These are phyloP conservation scores for Pascua sp. DNA, from an alignment of 1,284 basidiomycete species.

Conservation along the genomic window DNA sequence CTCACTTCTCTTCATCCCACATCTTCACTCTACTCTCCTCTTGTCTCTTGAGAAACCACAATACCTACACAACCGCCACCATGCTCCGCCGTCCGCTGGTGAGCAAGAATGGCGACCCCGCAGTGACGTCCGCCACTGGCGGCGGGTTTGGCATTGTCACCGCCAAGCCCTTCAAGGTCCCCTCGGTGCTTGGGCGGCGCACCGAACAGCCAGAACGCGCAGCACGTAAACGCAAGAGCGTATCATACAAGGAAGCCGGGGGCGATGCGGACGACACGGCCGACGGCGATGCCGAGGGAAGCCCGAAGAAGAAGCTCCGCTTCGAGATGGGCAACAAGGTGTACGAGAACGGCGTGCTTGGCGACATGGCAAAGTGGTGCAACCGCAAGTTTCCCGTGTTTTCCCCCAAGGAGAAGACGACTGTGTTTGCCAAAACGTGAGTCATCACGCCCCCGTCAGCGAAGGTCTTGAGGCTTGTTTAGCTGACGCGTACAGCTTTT, in stretches of 20 bases:
- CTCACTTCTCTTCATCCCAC: not conserved
- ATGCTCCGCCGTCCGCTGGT: conserved; percentile 37
- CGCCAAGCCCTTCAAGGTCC: conserved; percentile 71
- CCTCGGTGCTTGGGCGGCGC: conserved; percentile 52
- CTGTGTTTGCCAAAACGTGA: conserved; percentile 55
- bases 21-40: not conserved
- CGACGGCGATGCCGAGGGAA: conserved; percentile 53
- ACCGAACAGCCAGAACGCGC: conserved; percentile 62
- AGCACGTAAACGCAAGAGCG: conserved; percentile 72
- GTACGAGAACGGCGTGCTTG: conserved; percentile 49
- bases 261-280: conserved; percentile 51
- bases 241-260: conserved; percentile 68
- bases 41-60: not conserved
- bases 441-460: conserved; percentile 1
- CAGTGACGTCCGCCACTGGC: conserved; percentile 38
- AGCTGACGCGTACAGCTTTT: conserved; percentile 57
- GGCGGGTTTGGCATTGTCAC: conserved; percentile 43
- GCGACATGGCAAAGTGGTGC: conserved; percentile 51
- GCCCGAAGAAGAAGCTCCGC: conserved; percentile 57
- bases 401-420: conserved; percentile 72
- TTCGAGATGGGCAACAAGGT: conserved; percentile 52
- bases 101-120: conserved; percentile 27
- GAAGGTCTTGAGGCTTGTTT: not conserved
- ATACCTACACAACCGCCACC: not conserved
- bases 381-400: conserved; percentile 77